Percentiles rank a stretch among this genome's conserved stretches.
Conservation (phyloP, 768 basidiomycete genomes). For the Favolaschia claudopus region DNA sequence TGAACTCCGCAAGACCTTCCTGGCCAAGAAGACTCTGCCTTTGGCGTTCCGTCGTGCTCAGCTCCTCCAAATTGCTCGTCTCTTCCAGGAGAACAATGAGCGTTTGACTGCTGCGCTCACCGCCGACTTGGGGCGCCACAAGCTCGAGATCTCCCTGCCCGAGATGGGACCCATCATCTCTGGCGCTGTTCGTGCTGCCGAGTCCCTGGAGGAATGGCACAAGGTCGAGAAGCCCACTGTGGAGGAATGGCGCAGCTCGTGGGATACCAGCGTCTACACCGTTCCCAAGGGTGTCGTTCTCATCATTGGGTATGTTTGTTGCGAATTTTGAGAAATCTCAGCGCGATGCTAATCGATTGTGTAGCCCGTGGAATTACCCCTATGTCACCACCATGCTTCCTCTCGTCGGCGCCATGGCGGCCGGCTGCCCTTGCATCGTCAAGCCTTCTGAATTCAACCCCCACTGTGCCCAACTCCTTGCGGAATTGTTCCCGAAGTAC, state of each 20-base stretch:
- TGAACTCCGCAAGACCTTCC: conserved; percentile 8
- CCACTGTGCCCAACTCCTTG: conserved; percentile 55
- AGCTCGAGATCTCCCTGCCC: not conserved
- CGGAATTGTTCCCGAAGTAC: conserved; percentile 61
- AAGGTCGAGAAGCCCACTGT: conserved; percentile 13
- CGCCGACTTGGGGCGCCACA: conserved; percentile 5
- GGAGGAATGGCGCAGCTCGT: conserved; percentile 5
- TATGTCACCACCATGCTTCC: conserved; percentile 63
- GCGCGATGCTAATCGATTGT: not conserved
- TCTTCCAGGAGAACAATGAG: conserved; percentile 10
- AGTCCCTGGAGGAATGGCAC: conserved; percentile 16
- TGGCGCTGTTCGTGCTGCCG: conserved; percentile 6
- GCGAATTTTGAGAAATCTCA: not conserved
- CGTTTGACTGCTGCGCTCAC: not conserved
- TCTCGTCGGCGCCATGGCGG: conserved; percentile 74
- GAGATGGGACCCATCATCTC: conserved; percentile 10
- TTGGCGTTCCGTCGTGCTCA: not conserved
- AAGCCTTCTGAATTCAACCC: conserved; percentile 74
- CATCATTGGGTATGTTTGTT: not conserved
- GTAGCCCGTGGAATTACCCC: conserved; percentile 76
- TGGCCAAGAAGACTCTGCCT: not conserved
- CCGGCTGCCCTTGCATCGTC: conserved; percentile 72
- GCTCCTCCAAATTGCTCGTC: conserved; percentile 10
- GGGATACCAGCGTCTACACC: conserved; percentile 11
- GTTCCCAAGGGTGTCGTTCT: conserved; percentile 4